phyloP scores from a whole-genome alignment of 371 early-diverging fungal species.

The Apophysomyces ossiformis region DNA sequence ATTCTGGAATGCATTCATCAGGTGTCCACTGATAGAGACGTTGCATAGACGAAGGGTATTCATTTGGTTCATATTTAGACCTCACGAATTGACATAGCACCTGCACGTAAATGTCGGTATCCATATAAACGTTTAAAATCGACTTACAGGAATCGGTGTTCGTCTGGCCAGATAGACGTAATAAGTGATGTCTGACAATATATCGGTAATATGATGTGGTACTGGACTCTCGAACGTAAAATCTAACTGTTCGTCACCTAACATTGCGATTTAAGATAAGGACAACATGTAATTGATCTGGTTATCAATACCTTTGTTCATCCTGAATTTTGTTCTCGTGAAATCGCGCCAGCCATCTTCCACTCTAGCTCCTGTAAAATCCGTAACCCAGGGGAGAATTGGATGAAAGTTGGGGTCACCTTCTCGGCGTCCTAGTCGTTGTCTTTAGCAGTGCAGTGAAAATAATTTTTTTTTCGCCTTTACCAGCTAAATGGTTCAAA shows the following conservation, averaged over 20 bases:
- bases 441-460: not conserved
- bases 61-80: constrained; percentile 73
- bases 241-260: constrained; percentile 74
- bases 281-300: not conserved
- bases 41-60: constrained; percentile 69
- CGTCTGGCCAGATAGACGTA: constrained; percentile 71
- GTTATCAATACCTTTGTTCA: constrained; percentile 60
- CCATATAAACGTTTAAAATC: not conserved
- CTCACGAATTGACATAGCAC: constrained; percentile 72
- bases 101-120: constrained; percentile 19
- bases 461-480: not conserved
- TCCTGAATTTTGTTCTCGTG: constrained; percentile 68
- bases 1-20: constrained; percentile 80
- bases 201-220: constrained; percentile 76
- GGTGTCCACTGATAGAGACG: constrained; percentile 74
- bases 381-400: constrained; percentile 77
- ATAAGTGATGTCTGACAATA: constrained; percentile 73
- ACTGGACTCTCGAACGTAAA: constrained; percentile 71
- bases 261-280: not conserved
- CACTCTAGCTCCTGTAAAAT: constrained; percentile 60
- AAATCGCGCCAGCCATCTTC: constrained; percentile 70
- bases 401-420: constrained; percentile 77
- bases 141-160: constrained; percentile 64
- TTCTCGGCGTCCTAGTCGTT: constrained; percentile 55
- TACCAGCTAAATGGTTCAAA: constrained; percentile 77